Conservation (phyloP, 768 basidiomycete species). For the Macrocybe gigantea region DNA sequence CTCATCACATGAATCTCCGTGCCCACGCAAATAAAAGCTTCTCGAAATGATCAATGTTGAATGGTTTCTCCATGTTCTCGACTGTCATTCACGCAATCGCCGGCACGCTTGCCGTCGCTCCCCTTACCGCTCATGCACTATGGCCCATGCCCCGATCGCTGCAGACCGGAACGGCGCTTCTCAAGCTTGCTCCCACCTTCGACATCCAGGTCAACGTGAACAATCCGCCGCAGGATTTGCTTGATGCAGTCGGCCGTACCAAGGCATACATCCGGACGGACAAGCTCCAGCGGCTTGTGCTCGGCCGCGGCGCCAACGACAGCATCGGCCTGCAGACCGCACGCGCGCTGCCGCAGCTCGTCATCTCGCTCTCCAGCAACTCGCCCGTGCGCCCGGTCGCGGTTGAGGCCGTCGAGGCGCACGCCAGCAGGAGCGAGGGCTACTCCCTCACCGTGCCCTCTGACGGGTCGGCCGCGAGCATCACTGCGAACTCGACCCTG, state of each 20-base stretch:
- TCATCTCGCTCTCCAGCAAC: slow-evolving; percentile 30
- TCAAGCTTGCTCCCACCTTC: slow-evolving; percentile 46
- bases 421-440: slow-evolving; percentile 48
- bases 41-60: no score
- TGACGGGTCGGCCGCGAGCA: slow-evolving; percentile 45
- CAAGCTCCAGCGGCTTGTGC: slow-evolving; percentile 51
- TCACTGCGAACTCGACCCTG: slow-evolving; percentile 58
- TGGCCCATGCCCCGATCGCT: slow-evolving; percentile 47
- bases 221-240: slow-evolving; percentile 48
- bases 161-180: slow-evolving; percentile 33
- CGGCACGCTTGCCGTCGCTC: slow-evolving; percentile 4
- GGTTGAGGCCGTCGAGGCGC: slow-evolving; percentile 42
- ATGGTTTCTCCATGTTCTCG: no score
- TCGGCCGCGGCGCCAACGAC: slow-evolving; percentile 52
- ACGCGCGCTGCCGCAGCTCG: slow-evolving; percentile 33
- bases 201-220: slow-evolving; percentile 37
- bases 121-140: slow-evolving; percentile 19
- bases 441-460: slow-evolving; percentile 53
- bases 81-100: background rate
- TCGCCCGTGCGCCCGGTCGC: slow-evolving; percentile 37
- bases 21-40: no score
- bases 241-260: slow-evolving; percentile 49
- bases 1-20: no score
- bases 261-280: slow-evolving; percentile 39
- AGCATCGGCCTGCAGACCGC: slow-evolving; percentile 30